Evolutionary conservation across 495 filamentous ascomycete species (phyloP), one percentile per base, ranked within the genome.

Genomic region (Neurospora sp.): DNA sequence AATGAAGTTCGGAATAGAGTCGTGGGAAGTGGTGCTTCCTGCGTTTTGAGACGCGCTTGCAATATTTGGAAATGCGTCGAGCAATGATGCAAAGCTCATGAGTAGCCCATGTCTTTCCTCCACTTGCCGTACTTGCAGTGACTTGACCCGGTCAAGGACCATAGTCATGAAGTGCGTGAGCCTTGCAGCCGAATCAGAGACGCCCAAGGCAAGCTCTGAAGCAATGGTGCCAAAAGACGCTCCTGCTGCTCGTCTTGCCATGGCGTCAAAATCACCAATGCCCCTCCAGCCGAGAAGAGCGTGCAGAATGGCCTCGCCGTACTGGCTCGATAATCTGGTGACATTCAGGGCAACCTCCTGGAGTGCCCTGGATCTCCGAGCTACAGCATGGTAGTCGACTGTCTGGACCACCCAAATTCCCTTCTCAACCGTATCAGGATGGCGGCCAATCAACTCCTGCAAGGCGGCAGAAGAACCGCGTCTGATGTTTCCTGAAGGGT

Each of bases 371-470:
- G 91, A 90, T n/a, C 94, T 88, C 10, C 94, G 87, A 3, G 94
- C 94, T 41, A 99, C 94, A 20, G 93, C 90, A 78, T 97, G 93
- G 76, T 97, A 98, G 76, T 98, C 96, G 1, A 98, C 92, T 8
- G 89, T 88, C 77, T 97, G 95, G 1, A 98, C 93, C 0, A 97
- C 83, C 31, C 86, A 79, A 71, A 99, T 97, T 0, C 96, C 96
- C 74, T 93, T 84, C 8, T 85, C 82, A 41, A 98, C 89, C 0
- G 86, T 93, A 73, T 97, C 90, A 5, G 96, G 94, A 80, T 99
- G 95, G 16, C 96, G 88, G 6, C 96, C 96, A 71, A 98, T 91
- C 20, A 98, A 84, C 79, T 99, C 96, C 78, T 99, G 96, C 42
- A 99, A 81, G 17, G 96, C 96, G 68, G 96, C 96, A 22, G 95